Base-by-base conservation (phyloP, 2,329 filamentous ascomycete species). In the Fusarium euwallaceae region DNA sequence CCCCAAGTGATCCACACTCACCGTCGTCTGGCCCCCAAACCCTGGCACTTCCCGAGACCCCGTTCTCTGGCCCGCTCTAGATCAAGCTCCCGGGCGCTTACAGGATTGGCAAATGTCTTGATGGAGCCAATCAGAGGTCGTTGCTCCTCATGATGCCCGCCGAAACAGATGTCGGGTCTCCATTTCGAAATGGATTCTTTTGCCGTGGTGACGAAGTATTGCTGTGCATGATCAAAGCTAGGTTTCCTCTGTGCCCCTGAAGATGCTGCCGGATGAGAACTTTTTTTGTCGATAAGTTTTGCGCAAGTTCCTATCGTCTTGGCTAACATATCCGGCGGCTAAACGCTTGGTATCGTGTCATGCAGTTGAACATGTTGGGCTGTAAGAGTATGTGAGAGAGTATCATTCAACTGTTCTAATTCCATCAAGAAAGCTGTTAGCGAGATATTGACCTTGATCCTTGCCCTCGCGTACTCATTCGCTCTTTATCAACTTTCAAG, bases 61-160 rank as follows among this genome's bases (percentile, higher is more conserved):
- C 63, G 67, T 65, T 73, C 67, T 51, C 64, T 70, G 67, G 67
- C 69, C 66, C 64, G 67, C 63, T 74, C 61, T 69, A 68, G 69
- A 68, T 75, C 60, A 67, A 75, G 76, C 69, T 73, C 60, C 62
- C 63, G 74, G 77, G 77, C 78, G 78, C 78, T 79, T 79, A 79
- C 72, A 77, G 61, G 63, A 61, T 71, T 67, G 68, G 69, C 67
- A 68, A 53, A 59, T 61, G 64, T 36, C 59, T 36, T 20, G 32
- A 45, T n/a, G 41, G 41, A 68, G 24, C 78, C 78, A 79, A 79
- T 79, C 75, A 79, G 36, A 48, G 39, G 12, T 27, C 53, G 58
- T 24, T 59, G 22, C 17, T 36, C 10, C 56, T 60, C 32, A 24
- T 66, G 29, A 51, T 75, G 64, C 16, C 71, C 61, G 64, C 53